A percentile compares a stretch with the other conserved stretches of the same genome.
Evolutionary conservation across 495 filamentous ascomycete species (phyloP).

Genomic region (Beverwykella pulmonaria): DNA sequence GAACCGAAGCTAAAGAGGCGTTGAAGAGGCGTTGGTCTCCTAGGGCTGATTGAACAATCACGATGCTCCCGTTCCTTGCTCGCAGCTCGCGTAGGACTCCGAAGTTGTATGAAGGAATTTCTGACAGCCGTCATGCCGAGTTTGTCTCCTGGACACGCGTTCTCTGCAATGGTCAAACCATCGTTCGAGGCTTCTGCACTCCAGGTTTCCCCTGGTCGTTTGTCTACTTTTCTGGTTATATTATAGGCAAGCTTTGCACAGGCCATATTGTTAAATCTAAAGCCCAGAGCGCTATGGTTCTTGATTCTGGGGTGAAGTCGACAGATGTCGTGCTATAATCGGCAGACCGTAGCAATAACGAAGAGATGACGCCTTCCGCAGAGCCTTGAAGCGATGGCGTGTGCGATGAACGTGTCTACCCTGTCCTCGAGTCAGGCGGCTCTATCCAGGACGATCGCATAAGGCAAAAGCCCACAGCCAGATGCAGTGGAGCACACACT

Average conservation of each 20-base stretch:
- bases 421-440: slow-evolving; percentile 36
- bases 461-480: slow-evolving; percentile 19
- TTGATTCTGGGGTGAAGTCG: background rate
- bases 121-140: background rate
- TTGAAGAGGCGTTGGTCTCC: background rate
- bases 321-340: slow-evolving; percentile 25
- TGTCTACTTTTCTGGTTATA: slow-evolving; percentile 1
- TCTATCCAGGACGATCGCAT: slow-evolving; percentile 29
- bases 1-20: background rate
- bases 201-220: slow-evolving; percentile 2
- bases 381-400: slow-evolving; percentile 28
- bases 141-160: background rate
- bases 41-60: slow-evolving; percentile 7
- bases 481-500: slow-evolving; percentile 7
- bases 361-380: slow-evolving; percentile 23
- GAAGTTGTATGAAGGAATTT: background rate
- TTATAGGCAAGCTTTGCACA: slow-evolving; percentile 27
- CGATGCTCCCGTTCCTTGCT: background rate
- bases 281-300: background rate
- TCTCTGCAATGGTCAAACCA: background rate
- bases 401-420: slow-evolving; percentile 23
- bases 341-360: slow-evolving; percentile 26
- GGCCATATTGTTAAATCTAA: background rate
- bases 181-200: background rate
- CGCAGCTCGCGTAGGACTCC: slow-evolving; percentile 1